Conservation (phyloP, 2,329 filamentous ascomycete species). For the Bretziella fagacearum region DNA sequence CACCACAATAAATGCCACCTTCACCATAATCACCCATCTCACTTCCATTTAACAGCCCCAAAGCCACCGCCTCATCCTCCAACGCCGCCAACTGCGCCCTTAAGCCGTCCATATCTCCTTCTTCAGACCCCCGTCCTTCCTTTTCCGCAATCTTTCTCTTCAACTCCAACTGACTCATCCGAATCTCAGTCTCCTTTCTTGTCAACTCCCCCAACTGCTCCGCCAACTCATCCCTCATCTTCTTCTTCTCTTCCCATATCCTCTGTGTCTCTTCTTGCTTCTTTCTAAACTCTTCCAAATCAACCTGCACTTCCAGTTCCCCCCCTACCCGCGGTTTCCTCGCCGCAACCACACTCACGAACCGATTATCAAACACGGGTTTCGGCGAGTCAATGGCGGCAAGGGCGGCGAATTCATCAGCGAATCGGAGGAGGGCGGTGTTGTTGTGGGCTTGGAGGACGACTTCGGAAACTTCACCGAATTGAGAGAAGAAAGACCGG, state of each 20-base stretch:
- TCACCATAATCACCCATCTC: slow-evolving; percentile 27
- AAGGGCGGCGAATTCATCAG: slow-evolving; percentile 47
- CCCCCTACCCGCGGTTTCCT: slow-evolving; percentile 8
- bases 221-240: slow-evolving; percentile 45
- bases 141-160: slow-evolving; percentile 44
- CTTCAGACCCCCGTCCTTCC: slow-evolving; percentile 24
- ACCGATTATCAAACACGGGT: slow-evolving; percentile 68
- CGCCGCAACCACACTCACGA: slow-evolving; percentile 47
- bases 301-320: slow-evolving; percentile 32
- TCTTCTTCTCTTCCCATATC: slow-evolving; percentile 46
- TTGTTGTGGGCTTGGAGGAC: slow-evolving; percentile 49
- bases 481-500: slow-evolving; percentile 52
- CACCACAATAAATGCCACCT: slow-evolving; percentile 7
- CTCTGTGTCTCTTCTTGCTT: slow-evolving; percentile 59
- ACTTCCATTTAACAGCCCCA: slow-evolving; percentile 40
- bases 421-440: slow-evolving; percentile 53
- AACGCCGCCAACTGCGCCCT: slow-evolving; percentile 55
- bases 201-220: slow-evolving; percentile 47
- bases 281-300: slow-evolving; percentile 50
- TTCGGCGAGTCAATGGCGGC: slow-evolving; percentile 61
- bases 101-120: slow-evolving; percentile 44
- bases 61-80: slow-evolving; percentile 51
- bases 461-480: slow-evolving; percentile 48
- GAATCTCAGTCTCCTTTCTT: slow-evolving; percentile 41
- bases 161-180: slow-evolving; percentile 48